Evolutionary conservation across 768 basidiomycete genomes (phyloP).

Genomic region (Pleurotus ostreatus): DNA sequence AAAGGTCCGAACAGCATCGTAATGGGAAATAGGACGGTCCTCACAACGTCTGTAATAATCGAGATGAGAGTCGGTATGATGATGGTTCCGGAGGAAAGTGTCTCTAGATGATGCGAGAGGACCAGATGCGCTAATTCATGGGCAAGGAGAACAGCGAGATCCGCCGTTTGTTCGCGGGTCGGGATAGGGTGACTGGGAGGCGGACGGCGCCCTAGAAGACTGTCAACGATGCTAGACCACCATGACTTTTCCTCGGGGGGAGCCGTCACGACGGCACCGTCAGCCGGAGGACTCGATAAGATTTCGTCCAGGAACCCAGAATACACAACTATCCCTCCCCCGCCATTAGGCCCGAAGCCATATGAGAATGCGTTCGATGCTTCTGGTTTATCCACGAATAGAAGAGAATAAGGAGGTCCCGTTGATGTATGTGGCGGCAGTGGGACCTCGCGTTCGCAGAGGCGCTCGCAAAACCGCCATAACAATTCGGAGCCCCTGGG

Average conservation of each 20-base stretch:
- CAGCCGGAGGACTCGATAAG: constrained; percentile 41
- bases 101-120: constrained; percentile 88
- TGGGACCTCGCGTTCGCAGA: constrained; percentile 38
- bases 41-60: constrained; percentile 68
- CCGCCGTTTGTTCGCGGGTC: constrained; percentile 77
- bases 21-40: constrained; percentile 80
- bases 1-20: constrained; percentile 94
- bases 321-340: constrained; percentile 91
- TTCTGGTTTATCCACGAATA: constrained; percentile 85
- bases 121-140: constrained; percentile 94
- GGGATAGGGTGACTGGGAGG: constrained; percentile 45
- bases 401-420: constrained; percentile 85
- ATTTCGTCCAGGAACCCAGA: constrained; percentile 92
- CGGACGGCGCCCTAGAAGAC: constrained; percentile 30
- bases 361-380: constrained; percentile 91
- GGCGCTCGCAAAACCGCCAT: constrained; percentile 47
- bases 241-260: constrained; percentile 32
- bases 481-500: constrained; percentile 74
- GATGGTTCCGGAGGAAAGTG: constrained; percentile 80
- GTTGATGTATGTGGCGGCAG: constrained; percentile 54
- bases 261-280: constrained; percentile 12
- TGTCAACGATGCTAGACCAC: constrained; percentile 46
- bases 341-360: constrained; percentile 89
- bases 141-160: constrained; percentile 86
- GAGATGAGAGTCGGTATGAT: constrained; percentile 79